phyloP scores from a whole-genome alignment of 2,329 filamentous ascomycete genomes.

The Ceratocystis smalleyi region DNA sequence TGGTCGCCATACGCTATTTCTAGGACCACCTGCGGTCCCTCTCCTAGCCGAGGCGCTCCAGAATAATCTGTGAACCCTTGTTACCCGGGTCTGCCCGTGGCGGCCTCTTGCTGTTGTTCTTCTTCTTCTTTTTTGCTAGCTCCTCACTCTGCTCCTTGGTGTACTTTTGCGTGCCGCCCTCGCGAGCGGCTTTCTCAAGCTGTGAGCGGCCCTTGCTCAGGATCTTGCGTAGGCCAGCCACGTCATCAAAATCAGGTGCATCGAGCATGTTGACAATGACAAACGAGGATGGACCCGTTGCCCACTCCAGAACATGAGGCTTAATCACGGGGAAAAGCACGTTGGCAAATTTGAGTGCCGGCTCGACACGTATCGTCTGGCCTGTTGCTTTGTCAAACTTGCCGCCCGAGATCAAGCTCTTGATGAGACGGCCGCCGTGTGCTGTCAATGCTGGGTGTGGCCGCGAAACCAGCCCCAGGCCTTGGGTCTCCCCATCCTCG shows the following conservation, averaged over 20 bases:
- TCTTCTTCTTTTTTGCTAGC: conserved; percentile 30
- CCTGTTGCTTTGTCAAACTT: conserved; percentile 64
- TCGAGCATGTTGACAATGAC: conserved; percentile 72
- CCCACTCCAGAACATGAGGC: conserved; percentile 63
- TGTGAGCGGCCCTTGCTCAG: conserved; percentile 59
- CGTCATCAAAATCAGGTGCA: conserved; percentile 51
- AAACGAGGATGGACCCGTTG: conserved; percentile 71
- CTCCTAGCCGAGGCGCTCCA: conserved; percentile 36
- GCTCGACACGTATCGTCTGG: conserved; percentile 54
- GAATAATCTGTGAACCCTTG: conserved; percentile 43
- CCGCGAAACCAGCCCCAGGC: conserved; percentile 21
- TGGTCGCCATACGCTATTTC: not conserved
- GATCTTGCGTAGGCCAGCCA: conserved; percentile 49
- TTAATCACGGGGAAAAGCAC: conserved; percentile 71
- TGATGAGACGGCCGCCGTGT: conserved; percentile 68
- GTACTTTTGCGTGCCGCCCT: conserved; percentile 40
- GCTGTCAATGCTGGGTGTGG: conserved; percentile 46
- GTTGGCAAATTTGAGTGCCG: conserved; percentile 64
- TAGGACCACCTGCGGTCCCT: not conserved
- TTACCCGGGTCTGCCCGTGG: conserved; percentile 33
- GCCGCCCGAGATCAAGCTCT: conserved; percentile 78
- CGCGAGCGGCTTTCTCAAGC: conserved; percentile 50
- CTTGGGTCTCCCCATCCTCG: conserved; percentile 27
- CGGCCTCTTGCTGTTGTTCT: conserved; percentile 27
- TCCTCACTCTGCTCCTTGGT: conserved; percentile 34